Evolutionary conservation across 495 filamentous ascomycete genomes (phyloP).

Genomic region (Niebla homalea): DNA sequence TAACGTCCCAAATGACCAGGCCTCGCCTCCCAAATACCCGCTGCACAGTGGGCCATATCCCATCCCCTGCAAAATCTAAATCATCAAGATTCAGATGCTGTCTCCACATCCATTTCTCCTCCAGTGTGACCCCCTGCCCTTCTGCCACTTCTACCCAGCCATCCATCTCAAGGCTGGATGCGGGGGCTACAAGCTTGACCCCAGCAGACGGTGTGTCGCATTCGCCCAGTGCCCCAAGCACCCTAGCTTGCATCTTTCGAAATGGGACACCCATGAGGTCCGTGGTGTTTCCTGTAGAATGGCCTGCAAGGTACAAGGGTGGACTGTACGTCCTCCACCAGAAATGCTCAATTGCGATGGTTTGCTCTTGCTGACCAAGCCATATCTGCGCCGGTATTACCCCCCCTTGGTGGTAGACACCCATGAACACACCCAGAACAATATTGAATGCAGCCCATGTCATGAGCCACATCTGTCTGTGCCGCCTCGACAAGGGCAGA

Average conservation of each 20-base stretch:
- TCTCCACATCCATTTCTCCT: conserved; percentile 50
- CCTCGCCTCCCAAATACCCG: conserved; percentile 72
- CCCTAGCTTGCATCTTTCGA: conserved; percentile 41
- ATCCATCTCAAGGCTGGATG: conserved; percentile 13
- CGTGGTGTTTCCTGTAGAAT: conserved; percentile 52
- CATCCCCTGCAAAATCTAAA: conserved; percentile 77
- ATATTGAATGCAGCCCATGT: conserved; percentile 78
- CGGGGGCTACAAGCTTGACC: conserved; percentile 14
- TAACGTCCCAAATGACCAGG: conserved; percentile 63
- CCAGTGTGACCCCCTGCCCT: conserved; percentile 1
- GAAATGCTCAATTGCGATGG: conserved; percentile 32
- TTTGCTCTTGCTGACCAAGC: conserved; percentile 17
- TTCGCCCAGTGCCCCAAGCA: conserved; percentile 39
- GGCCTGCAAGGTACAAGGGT: conserved; percentile 80
- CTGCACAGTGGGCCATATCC: conserved; percentile 56
- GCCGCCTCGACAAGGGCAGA: conserved; percentile 43
- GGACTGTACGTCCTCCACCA: conserved; percentile 99
- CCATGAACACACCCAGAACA: conserved; percentile 69
- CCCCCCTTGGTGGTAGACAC: conserved; percentile 86
- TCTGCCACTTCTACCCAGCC: conserved; percentile 1
- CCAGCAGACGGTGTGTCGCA: conserved; percentile 26
- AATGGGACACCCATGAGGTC: conserved; percentile 76
- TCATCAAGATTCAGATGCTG: conserved; percentile 85
- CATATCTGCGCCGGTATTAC: conserved; percentile 67
- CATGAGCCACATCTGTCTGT: conserved; percentile 41